Conservation (phyloP, 2,329 filamentous ascomycete genomes). For the Xylaria sp. region DNA sequence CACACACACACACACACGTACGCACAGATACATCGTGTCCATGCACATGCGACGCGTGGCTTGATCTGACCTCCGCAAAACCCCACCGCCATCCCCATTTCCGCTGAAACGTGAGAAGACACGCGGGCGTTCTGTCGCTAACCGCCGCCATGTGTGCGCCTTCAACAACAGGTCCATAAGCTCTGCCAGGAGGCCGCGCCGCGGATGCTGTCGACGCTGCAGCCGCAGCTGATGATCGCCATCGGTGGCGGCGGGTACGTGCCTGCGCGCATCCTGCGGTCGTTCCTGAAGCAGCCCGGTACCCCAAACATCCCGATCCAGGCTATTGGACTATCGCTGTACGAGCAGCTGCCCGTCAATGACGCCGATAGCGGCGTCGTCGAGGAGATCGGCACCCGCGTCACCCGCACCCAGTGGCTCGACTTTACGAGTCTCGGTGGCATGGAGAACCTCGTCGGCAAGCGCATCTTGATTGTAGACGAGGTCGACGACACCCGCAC, state of each 20-base stretch:
- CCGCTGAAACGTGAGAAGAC: not conserved
- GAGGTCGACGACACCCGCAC: slow-evolving; percentile 86
- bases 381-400: slow-evolving; percentile 88
- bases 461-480: slow-evolving; percentile 86
- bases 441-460: slow-evolving; percentile 82
- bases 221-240: slow-evolving; percentile 96
- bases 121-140: slow-evolving; percentile 30
- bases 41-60: not conserved
- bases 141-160: slow-evolving; percentile 34
- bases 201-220: slow-evolving; percentile 83
- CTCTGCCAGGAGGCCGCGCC: slow-evolving; percentile 89
- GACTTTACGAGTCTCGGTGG: slow-evolving; percentile 77
- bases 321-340: slow-evolving; percentile 96
- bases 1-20: not conserved
- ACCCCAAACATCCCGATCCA: slow-evolving; percentile 97
- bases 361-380: slow-evolving; percentile 63
- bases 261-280: slow-evolving; percentile 94
- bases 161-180: slow-evolving; percentile 86
- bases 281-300: slow-evolving; percentile 91
- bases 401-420: slow-evolving; percentile 98
- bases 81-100: not conserved
- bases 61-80: not conserved
- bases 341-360: slow-evolving; percentile 78
- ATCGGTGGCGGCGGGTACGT: slow-evolving; percentile 98
- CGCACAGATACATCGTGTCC: not conserved